Evolutionary conservation across 345 rosid genomes (phyloP).

Genomic region (Lepidium didymum): DNA sequence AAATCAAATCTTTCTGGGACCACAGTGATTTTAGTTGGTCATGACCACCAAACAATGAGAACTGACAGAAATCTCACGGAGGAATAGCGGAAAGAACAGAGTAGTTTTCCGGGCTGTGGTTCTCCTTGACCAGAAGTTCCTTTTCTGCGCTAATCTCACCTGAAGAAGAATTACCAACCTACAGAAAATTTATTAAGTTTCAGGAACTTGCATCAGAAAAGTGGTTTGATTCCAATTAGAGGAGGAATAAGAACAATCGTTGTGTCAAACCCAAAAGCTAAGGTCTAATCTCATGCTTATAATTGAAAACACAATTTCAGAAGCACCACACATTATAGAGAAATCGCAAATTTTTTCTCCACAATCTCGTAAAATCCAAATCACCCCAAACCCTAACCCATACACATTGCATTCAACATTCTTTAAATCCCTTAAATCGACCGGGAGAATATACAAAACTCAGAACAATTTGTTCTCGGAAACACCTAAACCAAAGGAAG

Average conservation of each 20-base stretch:
- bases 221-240: background rate
- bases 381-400: slow-evolving; percentile 5
- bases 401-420: background rate
- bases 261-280: background rate
- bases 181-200: background rate
- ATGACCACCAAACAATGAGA: slow-evolving; percentile 4
- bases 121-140: slow-evolving; percentile 58
- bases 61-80: slow-evolving; percentile 47
- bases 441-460: background rate
- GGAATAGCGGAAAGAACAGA: slow-evolving; percentile 55
- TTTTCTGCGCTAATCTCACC: slow-evolving; percentile 50
- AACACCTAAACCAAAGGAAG: background rate
- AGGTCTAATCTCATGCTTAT: background rate
- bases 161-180: slow-evolving; percentile 55
- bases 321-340: background rate
- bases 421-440: background rate
- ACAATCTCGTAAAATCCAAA: background rate
- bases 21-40: background rate
- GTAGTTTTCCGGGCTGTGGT: slow-evolving; percentile 45
- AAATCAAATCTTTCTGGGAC: background rate
- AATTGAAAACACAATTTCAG: background rate
- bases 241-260: background rate
- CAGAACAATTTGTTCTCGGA: background rate
- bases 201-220: background rate
- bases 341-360: background rate